Evolutionary conservation across 2,329 filamentous ascomycete genomes (phyloP).

Genomic region (Calonectria crousiana): DNA sequence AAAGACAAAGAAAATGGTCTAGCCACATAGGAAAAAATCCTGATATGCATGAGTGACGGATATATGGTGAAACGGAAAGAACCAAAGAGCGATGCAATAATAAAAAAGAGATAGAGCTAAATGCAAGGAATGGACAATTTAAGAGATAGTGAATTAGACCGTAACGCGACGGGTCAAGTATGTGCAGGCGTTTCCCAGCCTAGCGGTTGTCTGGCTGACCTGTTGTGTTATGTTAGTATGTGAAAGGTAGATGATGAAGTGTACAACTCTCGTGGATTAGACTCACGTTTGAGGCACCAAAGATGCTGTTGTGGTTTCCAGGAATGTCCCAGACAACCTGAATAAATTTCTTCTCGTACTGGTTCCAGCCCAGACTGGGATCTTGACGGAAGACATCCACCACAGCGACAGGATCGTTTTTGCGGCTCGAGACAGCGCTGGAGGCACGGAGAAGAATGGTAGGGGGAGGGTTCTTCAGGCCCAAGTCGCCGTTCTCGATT

Average conservation of each 20-base stretch:
- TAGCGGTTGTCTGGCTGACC: conserved; percentile 13
- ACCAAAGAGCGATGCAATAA: background rate
- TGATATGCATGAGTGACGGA: conserved; percentile 3
- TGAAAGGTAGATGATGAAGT: background rate
- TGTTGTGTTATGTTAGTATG: background rate
- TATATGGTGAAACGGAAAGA: background rate
- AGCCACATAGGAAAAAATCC: background rate
- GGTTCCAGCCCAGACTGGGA: conserved; percentile 13
- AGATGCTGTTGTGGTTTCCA: conserved; percentile 23
- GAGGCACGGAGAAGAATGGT: conserved; percentile 17
- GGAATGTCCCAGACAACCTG: conserved; percentile 22
- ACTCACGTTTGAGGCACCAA: conserved; percentile 12
- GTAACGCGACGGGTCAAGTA: conserved; percentile 12
- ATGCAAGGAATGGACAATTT: background rate
- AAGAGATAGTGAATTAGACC: background rate
- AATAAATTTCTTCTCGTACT: conserved; percentile 20
- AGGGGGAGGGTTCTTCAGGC: conserved; percentile 14
- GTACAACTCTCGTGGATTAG: background rate
- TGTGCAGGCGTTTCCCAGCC: conserved; percentile 14
- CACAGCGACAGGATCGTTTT: conserved; percentile 16
- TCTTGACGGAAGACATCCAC: conserved; percentile 20
- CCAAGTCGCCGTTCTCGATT: background rate
- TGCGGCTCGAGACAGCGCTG: conserved; percentile 5
- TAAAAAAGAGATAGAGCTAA: background rate
- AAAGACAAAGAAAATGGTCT: conserved; percentile 1